Conservation (phyloP, 257 asterid genomes). For the Jacaranda mimosifolia region DNA sequence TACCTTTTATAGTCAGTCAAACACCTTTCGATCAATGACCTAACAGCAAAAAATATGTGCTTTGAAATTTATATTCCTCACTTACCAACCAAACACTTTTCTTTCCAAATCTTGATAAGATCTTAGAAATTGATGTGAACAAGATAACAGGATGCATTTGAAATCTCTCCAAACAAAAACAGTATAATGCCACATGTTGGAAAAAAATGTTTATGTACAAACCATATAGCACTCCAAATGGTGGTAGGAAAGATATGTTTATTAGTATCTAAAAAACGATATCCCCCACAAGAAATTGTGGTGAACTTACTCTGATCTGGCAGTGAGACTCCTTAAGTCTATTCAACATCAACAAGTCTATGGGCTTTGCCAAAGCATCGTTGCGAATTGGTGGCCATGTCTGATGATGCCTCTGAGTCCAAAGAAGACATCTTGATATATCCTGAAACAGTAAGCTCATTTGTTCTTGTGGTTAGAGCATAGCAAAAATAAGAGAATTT, state of each 20-base stretch:
- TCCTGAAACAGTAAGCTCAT: slow-evolving; percentile 60
- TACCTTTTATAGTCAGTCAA: slow-evolving; percentile 16
- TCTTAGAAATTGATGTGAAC: not conserved
- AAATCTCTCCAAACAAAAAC: not conserved
- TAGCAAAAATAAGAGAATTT: slow-evolving; percentile 1
- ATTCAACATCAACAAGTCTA: slow-evolving; percentile 86
- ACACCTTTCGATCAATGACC: slow-evolving; percentile 16
- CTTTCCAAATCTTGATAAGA: slow-evolving; percentile 15
- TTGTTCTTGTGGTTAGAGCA: not conserved
- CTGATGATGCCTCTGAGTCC: slow-evolving; percentile 99
- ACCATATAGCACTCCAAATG: slow-evolving; percentile 15
- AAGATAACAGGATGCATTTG: slow-evolving; percentile 13
- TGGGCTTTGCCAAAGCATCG: slow-evolving; percentile 87
- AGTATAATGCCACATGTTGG: not conserved
- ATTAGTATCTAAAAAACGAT: slow-evolving; percentile 25
- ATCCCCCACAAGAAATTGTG: slow-evolving; percentile 14
- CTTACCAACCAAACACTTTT: not conserved
- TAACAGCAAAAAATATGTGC: slow-evolving; percentile 21
- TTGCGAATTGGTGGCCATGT: slow-evolving; percentile 99
- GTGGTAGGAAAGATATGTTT: not conserved
- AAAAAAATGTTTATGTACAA: slow-evolving; percentile 3
- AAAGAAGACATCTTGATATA: slow-evolving; percentile 93
- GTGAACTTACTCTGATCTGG: slow-evolving; percentile 74
- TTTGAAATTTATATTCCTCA: slow-evolving; percentile 17
- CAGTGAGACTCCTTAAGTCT: slow-evolving; percentile 91